These are phyloP conservation scores for Tolypocladium album DNA, from an alignment of 2,329 filamentous ascomycete species.

Conservation along the genomic window DNA sequence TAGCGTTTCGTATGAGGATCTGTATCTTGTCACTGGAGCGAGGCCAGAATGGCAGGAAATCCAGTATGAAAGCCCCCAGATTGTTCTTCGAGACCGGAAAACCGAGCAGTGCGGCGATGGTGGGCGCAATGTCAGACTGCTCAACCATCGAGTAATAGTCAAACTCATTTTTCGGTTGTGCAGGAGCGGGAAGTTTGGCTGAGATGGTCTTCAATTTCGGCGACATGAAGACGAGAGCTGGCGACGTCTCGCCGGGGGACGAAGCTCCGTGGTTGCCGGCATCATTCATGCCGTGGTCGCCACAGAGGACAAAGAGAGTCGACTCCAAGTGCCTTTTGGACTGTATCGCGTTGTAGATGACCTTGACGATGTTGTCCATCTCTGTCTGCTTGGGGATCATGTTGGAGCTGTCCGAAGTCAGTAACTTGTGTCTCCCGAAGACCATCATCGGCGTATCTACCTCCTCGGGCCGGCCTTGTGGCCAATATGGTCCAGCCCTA, in stretches of 20 bases:
- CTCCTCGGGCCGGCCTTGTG: constrained; percentile 87
- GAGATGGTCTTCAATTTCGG: constrained; percentile 61
- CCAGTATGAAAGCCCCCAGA: constrained; percentile 71
- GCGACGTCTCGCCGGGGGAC: constrained; percentile 85
- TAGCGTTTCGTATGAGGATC: constrained; percentile 67
- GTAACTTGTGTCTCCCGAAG: background rate
- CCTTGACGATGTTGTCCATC: constrained; percentile 75
- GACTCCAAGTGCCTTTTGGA: constrained; percentile 59
- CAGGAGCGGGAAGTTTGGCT: constrained; percentile 35
- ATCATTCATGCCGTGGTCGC: constrained; percentile 99
- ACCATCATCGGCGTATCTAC: constrained; percentile 33
- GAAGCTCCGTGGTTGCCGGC: constrained; percentile 95
- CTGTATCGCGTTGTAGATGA: constrained; percentile 69
- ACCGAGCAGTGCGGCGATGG: constrained; percentile 74
- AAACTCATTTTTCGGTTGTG: constrained; percentile 56
- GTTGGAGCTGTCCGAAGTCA: constrained; percentile 48
- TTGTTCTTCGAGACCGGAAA: constrained; percentile 87
- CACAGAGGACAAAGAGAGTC: constrained; percentile 75
- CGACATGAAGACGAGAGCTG: constrained; percentile 83
- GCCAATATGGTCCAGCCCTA: constrained; percentile 93
- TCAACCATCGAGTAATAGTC: constrained; percentile 79
- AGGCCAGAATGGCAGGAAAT: constrained; percentile 69
- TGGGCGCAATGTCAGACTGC: constrained; percentile 89
- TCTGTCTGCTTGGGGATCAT: constrained; percentile 91
- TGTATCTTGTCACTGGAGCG: constrained; percentile 43